Evolutionary conservation across 129 eudicot species (phyloP).

Genomic region (Pulicaria dysenterica): DNA sequence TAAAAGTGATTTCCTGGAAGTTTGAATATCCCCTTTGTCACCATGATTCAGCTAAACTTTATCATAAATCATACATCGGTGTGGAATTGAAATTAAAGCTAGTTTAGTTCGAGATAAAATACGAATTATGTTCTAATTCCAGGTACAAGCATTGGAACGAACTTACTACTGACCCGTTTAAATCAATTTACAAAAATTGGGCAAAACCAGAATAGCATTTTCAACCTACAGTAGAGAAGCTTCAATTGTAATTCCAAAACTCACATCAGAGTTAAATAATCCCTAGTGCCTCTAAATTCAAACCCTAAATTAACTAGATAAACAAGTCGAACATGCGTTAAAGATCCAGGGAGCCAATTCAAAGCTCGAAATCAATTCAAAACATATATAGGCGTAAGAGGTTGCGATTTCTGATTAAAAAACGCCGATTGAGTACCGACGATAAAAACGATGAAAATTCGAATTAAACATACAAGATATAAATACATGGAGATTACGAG

Average conservation of each 20-base stretch:
- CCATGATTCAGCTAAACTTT: no score
- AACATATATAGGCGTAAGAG: not conserved
- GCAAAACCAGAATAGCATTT: not conserved
- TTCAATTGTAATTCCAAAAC: not conserved
- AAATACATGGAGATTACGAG: slow-evolving; percentile 15
- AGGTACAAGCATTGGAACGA: no score
- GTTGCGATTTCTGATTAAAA: not conserved
- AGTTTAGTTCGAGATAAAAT: no score
- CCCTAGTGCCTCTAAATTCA: not conserved
- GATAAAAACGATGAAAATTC: slow-evolving; percentile 20
- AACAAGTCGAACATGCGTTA: not conserved
- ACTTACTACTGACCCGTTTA: no score
- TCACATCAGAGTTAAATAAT: not conserved
- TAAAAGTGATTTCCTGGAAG: no score
- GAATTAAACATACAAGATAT: slow-evolving; percentile 1
- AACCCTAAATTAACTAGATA: slow-evolving; percentile 20
- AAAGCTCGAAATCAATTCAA: slow-evolving; percentile 1
- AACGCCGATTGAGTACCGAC: not conserved
- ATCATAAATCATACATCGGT: no score
- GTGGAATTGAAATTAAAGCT: no score
- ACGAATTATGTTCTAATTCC: no score
- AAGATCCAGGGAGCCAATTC: slow-evolving; percentile 16
- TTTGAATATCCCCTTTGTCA: no score
- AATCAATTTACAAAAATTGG: not conserved
- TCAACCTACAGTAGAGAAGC: not conserved